Conservation (phyloP, 495 filamentous ascomycete genomes). For the Penicillium canescens region DNA sequence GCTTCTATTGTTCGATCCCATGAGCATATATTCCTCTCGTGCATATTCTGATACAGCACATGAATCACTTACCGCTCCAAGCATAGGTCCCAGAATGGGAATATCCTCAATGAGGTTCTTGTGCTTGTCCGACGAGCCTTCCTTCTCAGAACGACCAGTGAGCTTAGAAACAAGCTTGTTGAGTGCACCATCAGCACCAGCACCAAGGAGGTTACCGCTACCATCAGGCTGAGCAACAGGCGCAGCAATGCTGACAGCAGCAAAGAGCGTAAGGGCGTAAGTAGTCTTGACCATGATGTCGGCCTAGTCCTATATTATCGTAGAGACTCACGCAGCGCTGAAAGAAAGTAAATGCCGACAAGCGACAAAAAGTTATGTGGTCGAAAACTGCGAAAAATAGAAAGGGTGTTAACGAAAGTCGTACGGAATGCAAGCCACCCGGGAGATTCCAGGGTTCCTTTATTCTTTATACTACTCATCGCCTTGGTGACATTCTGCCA, state of each 20-base stretch:
- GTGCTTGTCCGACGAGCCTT: background rate
- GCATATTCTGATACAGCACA: background rate
- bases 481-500: constrained; percentile 21
- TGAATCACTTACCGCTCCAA: background rate
- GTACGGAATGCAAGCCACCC: constrained; percentile 18
- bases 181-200: constrained; percentile 3
- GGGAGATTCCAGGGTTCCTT: constrained; percentile 6
- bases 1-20: background rate
- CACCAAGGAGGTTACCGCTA: background rate
- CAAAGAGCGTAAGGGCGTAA: constrained; percentile 26
- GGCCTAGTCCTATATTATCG: background rate
- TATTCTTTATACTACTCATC: constrained; percentile 15
- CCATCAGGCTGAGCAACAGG: constrained; percentile 12
- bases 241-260: constrained; percentile 24
- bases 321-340: background rate
- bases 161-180: constrained; percentile 4
- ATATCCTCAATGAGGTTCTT: constrained; percentile 4
- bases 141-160: background rate
- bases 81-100: constrained; percentile 3
- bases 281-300: constrained; percentile 29
- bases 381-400: background rate
- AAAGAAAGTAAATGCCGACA: constrained; percentile 25
- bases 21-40: background rate
- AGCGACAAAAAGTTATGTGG: constrained; percentile 16
- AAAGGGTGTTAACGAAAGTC: constrained; percentile 12